Evolutionary conservation across 2,329 filamentous ascomycete genomes (phyloP).

Genomic region (Teratosphaeria viscida): DNA sequence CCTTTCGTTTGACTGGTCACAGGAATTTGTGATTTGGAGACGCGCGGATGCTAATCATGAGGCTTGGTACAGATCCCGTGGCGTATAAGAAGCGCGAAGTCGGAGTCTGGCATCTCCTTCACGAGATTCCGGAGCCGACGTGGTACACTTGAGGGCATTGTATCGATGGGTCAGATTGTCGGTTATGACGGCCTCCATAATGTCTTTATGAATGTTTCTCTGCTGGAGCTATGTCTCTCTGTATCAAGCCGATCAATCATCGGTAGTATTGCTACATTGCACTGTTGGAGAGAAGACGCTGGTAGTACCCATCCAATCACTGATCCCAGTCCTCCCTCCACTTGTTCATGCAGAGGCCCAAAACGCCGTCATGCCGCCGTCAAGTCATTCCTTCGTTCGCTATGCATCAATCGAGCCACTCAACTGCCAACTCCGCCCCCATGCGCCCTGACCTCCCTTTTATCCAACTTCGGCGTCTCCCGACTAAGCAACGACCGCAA

Average conservation of each 20-base stretch:
- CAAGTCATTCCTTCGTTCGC: not conserved
- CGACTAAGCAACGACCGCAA: constrained; percentile 51
- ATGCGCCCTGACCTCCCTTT: constrained; percentile 35
- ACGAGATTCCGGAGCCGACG: constrained; percentile 47
- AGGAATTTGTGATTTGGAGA: not conserved
- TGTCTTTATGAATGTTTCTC: not conserved
- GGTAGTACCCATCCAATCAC: not conserved
- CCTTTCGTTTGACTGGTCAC: not conserved
- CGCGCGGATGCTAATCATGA: not conserved
- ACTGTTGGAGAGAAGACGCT: not conserved
- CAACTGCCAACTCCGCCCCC: constrained; percentile 30
- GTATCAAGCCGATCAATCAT: not conserved
- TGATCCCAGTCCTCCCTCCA: not conserved
- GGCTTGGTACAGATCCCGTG: constrained; percentile 39
- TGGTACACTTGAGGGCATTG: constrained; percentile 46
- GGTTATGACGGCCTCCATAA: not conserved
- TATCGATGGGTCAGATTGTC: not conserved
- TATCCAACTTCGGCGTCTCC: constrained; percentile 44
- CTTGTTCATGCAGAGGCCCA: not conserved
- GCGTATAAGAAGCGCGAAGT: constrained; percentile 57
- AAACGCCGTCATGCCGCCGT: not conserved
- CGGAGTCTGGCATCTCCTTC: constrained; percentile 46
- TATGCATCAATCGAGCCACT: not conserved
- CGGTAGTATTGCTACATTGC: not conserved
- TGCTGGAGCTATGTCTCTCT: not conserved